Evolutionary conservation across 805 yeast genomes (phyloP), one percentile per base, ranked within the genome.

Genomic region (Tetrapisispora namnaoensis): DNA sequence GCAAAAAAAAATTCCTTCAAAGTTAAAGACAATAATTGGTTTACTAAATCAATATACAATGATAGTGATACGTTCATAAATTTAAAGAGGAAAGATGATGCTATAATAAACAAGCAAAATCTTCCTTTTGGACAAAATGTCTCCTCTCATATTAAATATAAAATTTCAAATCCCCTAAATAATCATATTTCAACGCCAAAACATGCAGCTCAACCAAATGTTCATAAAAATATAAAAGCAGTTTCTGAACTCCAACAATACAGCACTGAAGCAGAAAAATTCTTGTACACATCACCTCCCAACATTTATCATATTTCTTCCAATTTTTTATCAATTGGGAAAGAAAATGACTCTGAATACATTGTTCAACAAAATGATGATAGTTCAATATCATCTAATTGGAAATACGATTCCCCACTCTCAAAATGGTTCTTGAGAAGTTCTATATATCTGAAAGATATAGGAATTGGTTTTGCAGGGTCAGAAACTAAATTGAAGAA

Each of bases 361-460:
- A 44, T 42, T 42, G 36, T 32, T 34, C 4, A 27, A 18, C 10
- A 39, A 18, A 32, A 45, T 5, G 20, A 36, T 13, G 20, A 36
- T 13, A 28, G 39, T 14, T 11, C 24, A 24, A n/a, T 40, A 20
- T 4, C 51, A 44, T 24, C 28, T 14, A 24, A 34, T 44, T 65
- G 69, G 69, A 55, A 50, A 30, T 65, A 64, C 48, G 57, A 57
- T n/a, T 65, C 69, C 1, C 69, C 69, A 4, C 49, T 65, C 13
- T 62, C 68, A 10, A 56, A 58, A 46, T 64, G 68, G 68, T 64
- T 65, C 49, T 47, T 63, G 21, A 54, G 64, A 37, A 57, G 59
- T 21, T 61, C 68, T 1, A 54, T 62, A 2, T 63, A 62, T 46
- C 45, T 64, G 2, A 55, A 51, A 35, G 58, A 55, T 36, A 49